Percentiles rank a stretch among this genome's conserved stretches.
Evolutionary conservation across 768 basidiomycete species (phyloP).

Genomic region (Podaxis sp.): DNA sequence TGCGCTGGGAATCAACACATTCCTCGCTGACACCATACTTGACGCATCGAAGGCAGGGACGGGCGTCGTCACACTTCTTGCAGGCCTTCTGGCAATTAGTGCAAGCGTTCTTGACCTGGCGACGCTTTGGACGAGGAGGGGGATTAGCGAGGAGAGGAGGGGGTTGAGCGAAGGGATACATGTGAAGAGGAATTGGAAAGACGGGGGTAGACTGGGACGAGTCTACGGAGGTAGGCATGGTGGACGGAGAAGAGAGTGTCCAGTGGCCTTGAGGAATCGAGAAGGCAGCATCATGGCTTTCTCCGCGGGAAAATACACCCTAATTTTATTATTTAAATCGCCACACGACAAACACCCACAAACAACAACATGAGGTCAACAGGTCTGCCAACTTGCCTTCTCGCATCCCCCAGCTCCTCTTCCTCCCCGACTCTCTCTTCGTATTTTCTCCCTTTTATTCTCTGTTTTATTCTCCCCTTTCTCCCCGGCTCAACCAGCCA

Average conservation of each 20-base stretch:
- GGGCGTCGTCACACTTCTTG: constrained; percentile 90
- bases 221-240: constrained; percentile 16
- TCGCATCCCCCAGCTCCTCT: constrained; percentile 16
- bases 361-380: constrained; percentile 40
- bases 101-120: constrained; percentile 90
- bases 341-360: constrained; percentile 33
- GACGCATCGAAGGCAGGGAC: constrained; percentile 91
- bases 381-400: constrained; percentile 20
- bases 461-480: constrained; percentile 17
- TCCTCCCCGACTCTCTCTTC: constrained; percentile 20
- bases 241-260: constrained; percentile 18
- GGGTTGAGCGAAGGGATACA: constrained; percentile 62
- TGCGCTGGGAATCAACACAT: constrained; percentile 88
- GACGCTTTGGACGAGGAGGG: constrained; percentile 70
- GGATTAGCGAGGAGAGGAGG: constrained; percentile 40
- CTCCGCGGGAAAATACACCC: constrained; percentile 11
- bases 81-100: constrained; percentile 90
- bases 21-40: constrained; percentile 87
- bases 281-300: constrained; percentile 11
- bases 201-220: constrained; percentile 38
- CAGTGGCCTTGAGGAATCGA: constrained; percentile 11
- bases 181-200: constrained; percentile 62
- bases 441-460: constrained; percentile 20
- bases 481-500: constrained; percentile 7
- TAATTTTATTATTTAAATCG: constrained; percentile 19